Evolutionary conservation across 176 grass and related monocot genomes (phyloP).

Genomic region (Phoenix roebelenii): DNA sequence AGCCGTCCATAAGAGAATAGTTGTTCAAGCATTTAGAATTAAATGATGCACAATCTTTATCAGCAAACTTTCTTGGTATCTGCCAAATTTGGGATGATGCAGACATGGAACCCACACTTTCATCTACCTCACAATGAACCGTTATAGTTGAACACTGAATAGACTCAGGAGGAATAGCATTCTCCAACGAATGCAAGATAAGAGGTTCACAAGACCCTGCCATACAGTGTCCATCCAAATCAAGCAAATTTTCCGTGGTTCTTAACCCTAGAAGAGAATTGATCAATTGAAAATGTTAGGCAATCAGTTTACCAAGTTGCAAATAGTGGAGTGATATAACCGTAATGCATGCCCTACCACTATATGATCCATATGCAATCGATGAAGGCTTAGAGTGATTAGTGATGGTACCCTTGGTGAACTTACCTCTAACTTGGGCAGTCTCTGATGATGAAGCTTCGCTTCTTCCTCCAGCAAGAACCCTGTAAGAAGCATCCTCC

Average conservation of each 20-base stretch:
- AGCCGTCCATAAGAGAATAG: slow-evolving; percentile 52
- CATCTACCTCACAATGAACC: slow-evolving; percentile 18
- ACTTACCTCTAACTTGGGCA: slow-evolving; percentile 14
- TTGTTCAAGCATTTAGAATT: slow-evolving; percentile 20
- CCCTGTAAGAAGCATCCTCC: slow-evolving; percentile 31
- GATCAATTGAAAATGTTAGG: neutral
- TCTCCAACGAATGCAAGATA: slow-evolving; percentile 27
- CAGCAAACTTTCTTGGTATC: slow-evolving; percentile 4
- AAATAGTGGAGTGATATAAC: neutral
- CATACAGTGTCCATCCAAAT: slow-evolving; percentile 23
- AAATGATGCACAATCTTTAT: slow-evolving; percentile 5
- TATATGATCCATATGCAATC: slow-evolving; percentile 49
- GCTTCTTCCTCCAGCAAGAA: slow-evolving; percentile 33
- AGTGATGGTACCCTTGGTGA: slow-evolving; percentile 27
- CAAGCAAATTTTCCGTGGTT: slow-evolving; percentile 24
- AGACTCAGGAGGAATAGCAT: slow-evolving; percentile 21
- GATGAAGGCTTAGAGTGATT: slow-evolving; percentile 36
- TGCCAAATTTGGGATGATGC: slow-evolving; percentile 12
- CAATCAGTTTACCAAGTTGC: slow-evolving; percentile 12
- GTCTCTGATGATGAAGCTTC: slow-evolving; percentile 26
- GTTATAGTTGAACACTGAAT: slow-evolving; percentile 28
- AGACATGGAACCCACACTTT: slow-evolving; percentile 15
- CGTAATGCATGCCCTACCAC: slow-evolving; percentile 29
- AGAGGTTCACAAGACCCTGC: slow-evolving; percentile 19
- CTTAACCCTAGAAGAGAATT: slow-evolving; percentile 18